Conservation (phyloP, 148 eudicot species). For the Pharnaceum exiguum region DNA sequence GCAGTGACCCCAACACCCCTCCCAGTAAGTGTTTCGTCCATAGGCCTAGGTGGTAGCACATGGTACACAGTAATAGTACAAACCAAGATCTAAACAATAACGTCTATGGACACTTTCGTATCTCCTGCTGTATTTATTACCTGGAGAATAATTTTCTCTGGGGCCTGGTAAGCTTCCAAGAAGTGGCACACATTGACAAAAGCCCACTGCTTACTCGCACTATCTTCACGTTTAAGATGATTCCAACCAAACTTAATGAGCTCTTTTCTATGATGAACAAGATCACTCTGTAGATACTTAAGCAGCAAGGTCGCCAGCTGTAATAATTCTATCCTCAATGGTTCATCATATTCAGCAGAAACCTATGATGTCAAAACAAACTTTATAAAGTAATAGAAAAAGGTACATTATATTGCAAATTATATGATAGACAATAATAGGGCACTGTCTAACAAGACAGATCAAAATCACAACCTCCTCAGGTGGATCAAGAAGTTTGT, state of each 20-base stretch:
- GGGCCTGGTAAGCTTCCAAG: slow-evolving; percentile 99
- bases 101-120: background rate
- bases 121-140: slow-evolving; percentile 22
- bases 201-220: slow-evolving; percentile 99
- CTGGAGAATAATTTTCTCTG: slow-evolving; percentile 98
- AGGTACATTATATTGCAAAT: background rate
- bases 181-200: slow-evolving; percentile 99
- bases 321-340: slow-evolving; percentile 92
- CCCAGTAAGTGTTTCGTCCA: too few species aligned
- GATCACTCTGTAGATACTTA: slow-evolving; percentile 90
- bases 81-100: background rate
- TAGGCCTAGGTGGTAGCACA: too few species aligned
- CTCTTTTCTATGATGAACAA: slow-evolving; percentile 94
- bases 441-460: too few species aligned
- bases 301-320: slow-evolving; percentile 95
- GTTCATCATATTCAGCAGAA: slow-evolving; percentile 97
- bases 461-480: slow-evolving; percentile 60
- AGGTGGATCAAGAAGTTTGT: slow-evolving; percentile 94
- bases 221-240: slow-evolving; percentile 99
- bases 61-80: slow-evolving; percentile 11
- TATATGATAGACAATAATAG: too few species aligned
- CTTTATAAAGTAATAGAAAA: background rate
- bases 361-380: slow-evolving; percentile 34
- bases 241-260: slow-evolving; percentile 99
- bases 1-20: too few species aligned